phyloP scores from a whole-genome alignment of 179 eudicot genomes.

The Vitellaria paradoxa region DNA sequence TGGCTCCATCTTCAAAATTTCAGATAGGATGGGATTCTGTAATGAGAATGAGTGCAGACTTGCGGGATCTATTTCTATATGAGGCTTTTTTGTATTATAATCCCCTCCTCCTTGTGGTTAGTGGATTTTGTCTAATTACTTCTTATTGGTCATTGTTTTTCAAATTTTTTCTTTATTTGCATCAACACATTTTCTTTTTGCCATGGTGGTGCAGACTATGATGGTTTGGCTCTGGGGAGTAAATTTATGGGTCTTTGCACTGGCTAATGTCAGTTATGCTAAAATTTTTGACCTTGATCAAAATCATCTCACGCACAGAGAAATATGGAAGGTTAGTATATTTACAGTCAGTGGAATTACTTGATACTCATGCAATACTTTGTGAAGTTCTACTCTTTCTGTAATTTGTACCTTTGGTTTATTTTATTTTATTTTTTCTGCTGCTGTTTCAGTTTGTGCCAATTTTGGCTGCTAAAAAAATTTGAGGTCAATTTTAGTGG shows the following conservation, averaged over 20 bases:
- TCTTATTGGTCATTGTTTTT: not conserved
- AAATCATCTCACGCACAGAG: conserved; percentile 74
- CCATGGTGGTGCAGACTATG: conserved; percentile 62
- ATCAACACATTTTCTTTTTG: not conserved
- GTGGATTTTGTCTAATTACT: conserved; percentile 19
- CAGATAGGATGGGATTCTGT: conserved; percentile 99
- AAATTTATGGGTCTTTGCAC: conserved; percentile 89
- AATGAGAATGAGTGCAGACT: conserved; percentile 93
- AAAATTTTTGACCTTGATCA: conserved; percentile 94
- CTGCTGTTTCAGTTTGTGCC: not conserved
- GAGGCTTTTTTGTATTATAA: conserved; percentile 97
- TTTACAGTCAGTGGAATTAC: not conserved
- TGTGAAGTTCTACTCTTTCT: conserved; percentile 7
- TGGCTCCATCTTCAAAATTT: conserved; percentile 11
- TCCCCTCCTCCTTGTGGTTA: conserved; percentile 94
- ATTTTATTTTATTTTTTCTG: not conserved
- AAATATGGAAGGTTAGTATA: conserved; percentile 90
- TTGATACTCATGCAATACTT: not conserved
- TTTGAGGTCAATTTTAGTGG: not conserved
- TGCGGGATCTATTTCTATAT: conserved; percentile 84
- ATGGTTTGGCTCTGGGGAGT: conserved; percentile 97
- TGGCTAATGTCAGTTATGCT: conserved; percentile 67
- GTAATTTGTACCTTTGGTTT: no score
- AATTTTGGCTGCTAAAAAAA: conserved; percentile 4
- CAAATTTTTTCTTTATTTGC: not conserved